phyloP scores from a whole-genome alignment of 352 stramenopile genomes.

The Achlya hypogyna region DNA sequence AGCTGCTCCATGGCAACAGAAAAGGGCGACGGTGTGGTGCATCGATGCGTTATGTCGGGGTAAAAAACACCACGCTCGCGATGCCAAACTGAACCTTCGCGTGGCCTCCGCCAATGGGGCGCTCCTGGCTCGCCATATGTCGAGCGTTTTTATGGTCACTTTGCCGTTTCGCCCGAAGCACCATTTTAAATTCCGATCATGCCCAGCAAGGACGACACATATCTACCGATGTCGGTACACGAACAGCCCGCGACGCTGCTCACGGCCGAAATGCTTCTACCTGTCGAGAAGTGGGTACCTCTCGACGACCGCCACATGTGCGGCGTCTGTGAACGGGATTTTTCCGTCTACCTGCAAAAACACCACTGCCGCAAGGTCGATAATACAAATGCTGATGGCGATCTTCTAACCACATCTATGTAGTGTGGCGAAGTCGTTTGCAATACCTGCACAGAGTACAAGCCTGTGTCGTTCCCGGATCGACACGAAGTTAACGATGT shows the following conservation, averaged over 20 bases:
- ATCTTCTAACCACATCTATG: neutral
- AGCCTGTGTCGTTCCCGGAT: neutral
- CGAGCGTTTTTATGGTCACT: too few species aligned
- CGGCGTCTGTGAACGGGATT: neutral
- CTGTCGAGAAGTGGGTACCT: neutral
- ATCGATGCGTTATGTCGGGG: too few species aligned
- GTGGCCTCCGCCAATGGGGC: too few species aligned
- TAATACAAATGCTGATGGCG: constrained; percentile 1
- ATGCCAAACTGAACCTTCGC: too few species aligned
- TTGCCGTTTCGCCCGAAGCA: too few species aligned
- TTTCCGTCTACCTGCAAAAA: neutral
- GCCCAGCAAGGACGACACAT: too few species aligned
- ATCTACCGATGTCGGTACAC: too few species aligned
- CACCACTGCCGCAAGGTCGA: neutral
- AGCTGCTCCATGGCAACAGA: too few species aligned
- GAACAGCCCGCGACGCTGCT: neutral
- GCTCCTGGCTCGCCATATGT: too few species aligned
- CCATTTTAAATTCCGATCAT: too few species aligned
- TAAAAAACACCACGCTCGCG: too few species aligned
- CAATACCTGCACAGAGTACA: neutral
- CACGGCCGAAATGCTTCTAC: neutral
- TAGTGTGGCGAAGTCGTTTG: constrained; percentile 14
- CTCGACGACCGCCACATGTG: neutral
- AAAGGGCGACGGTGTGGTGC: too few species aligned
- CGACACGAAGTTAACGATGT: neutral